Base-by-base conservation (phyloP, 2,329 filamentous ascomycete genomes). In the Penicillium sp. region DNA sequence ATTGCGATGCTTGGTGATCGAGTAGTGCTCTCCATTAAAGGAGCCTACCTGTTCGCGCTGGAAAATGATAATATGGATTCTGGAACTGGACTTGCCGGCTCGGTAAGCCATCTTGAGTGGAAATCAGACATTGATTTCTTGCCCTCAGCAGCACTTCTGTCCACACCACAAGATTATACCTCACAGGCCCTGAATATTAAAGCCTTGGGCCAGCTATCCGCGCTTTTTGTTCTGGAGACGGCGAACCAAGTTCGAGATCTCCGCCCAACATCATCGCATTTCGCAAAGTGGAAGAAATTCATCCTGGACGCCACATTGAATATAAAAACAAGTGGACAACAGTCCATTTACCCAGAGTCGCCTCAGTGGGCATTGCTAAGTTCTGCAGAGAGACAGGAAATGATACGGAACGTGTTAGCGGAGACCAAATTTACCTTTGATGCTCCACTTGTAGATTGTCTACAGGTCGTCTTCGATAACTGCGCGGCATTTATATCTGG, bases 361-460 rank as follows among this genome's bases (percentile, higher is more conserved):
- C 4, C 29, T 45, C 17, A 33, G 6, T 52, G 54, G 54, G 40
- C 47, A n/a, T 46, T 31, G 2, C 6, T 51, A 8, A 31, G 23
- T 8, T 56, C 47, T 9, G 7, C n/a, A 25, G 41, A 38, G 1
- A 38, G 54, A 37, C 40, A 46, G 7, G 37, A 27, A 21, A 23
- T 51, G 23, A 52, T 46, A 42, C 29, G n/a, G 12, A 31, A 52
- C 2, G 29, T 52, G 7, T 15, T 23, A 6, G 4, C 15, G 1
- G 31, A 51, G 12, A 38, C 40, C 6, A 46, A 56, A 19, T 52
- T 56, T 23, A 56, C 47, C 9, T 56, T 56, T 19, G 54, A 56
- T 45, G 47, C 47, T 31, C 47, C 54, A 33, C 31, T 56, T 23
- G 47, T 19, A 6, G 47, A 51, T 12, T 52, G 40, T 41, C 31